Evolutionary conservation across 495 filamentous ascomycete species (phyloP).

Genomic region (Podospora australis): DNA sequence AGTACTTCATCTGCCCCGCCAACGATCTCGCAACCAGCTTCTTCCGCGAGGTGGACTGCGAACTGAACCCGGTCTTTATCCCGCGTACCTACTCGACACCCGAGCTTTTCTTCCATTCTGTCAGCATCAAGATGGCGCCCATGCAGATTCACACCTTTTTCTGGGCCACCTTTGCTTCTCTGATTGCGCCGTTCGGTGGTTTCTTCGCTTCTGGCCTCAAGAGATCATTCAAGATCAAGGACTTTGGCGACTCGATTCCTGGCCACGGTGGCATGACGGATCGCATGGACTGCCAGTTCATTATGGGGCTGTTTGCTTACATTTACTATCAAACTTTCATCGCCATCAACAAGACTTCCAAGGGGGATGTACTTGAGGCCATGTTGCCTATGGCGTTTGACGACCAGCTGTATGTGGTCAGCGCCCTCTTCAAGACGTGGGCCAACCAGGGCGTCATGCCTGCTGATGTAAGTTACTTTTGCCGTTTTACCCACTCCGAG

Average conservation of each 20-base stretch:
- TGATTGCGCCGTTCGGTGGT: slow-evolving; percentile 96
- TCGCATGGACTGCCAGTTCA: slow-evolving; percentile 99
- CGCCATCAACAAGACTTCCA: slow-evolving; percentile 70
- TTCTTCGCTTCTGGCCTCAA: slow-evolving; percentile 98
- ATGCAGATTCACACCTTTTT: slow-evolving; percentile 93
- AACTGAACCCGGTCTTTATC: slow-evolving; percentile 87
- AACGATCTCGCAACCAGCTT: slow-evolving; percentile 93
- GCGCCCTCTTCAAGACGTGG: slow-evolving; percentile 75
- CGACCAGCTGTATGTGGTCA: slow-evolving; percentile 85
- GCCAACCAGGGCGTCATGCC: slow-evolving; percentile 62
- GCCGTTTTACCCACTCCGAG: no score
- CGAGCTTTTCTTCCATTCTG: slow-evolving; percentile 49
- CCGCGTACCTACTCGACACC: slow-evolving; percentile 74
- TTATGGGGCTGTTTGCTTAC: slow-evolving; percentile 98
- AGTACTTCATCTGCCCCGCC: slow-evolving; percentile 98
- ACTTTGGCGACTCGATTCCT: slow-evolving; percentile 97
- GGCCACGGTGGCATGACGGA: slow-evolving; percentile 98
- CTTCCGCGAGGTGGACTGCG: slow-evolving; percentile 84
- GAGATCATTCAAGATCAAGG: slow-evolving; percentile 99
- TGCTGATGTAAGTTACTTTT: slow-evolving; percentile 13
- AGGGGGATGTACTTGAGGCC: slow-evolving; percentile 80
- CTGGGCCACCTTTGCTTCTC: slow-evolving; percentile 88
- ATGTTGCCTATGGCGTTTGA: slow-evolving; percentile 76
- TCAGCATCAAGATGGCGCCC: slow-evolving; percentile 63
- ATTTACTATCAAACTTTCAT: slow-evolving; percentile 99